These are phyloP conservation scores for Salvia sclarea DNA, from an alignment of 305 asterid genomes.

Conservation along the genomic window DNA sequence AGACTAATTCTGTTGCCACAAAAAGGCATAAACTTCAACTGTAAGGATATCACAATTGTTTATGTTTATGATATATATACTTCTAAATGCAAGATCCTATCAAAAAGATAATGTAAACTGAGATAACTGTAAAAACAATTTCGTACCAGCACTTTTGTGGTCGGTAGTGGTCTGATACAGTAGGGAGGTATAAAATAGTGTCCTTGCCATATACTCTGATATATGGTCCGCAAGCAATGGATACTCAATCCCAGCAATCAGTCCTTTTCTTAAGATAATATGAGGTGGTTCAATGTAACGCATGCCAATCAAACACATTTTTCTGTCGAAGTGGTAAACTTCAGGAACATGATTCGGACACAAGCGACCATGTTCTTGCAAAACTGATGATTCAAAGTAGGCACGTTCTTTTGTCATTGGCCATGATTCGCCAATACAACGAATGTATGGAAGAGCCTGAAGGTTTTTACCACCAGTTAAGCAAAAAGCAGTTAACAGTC, in stretches of 20 bases:
- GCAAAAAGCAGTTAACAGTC: neutral
- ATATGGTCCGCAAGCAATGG: slow-evolving; percentile 87
- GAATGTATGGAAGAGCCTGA: slow-evolving; percentile 93
- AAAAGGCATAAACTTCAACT: slow-evolving; percentile 3
- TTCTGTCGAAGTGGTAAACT: slow-evolving; percentile 85
- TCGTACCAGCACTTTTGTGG: slow-evolving; percentile 79
- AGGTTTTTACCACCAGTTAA: slow-evolving; percentile 21
- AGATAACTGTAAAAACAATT: slow-evolving; percentile 1
- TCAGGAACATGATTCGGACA: slow-evolving; percentile 88
- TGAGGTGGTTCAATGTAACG: slow-evolving; percentile 94
- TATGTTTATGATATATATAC: neutral
- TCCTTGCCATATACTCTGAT: slow-evolving; percentile 78
- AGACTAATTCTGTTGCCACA: neutral
- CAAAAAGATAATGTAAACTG: neutral
- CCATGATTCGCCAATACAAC: slow-evolving; percentile 91
- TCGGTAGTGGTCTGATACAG: slow-evolving; percentile 83
- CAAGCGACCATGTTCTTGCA: slow-evolving; percentile 71
- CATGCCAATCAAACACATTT: slow-evolving; percentile 93
- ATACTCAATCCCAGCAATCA: slow-evolving; percentile 81
- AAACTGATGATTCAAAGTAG: slow-evolving; percentile 65
- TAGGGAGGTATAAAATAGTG: slow-evolving; percentile 84
- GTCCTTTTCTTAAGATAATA: slow-evolving; percentile 82
- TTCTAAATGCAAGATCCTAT: neutral
- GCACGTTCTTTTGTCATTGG: slow-evolving; percentile 96
- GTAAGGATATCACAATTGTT: neutral